Evolutionary conservation across 495 filamentous ascomycete species (phyloP).

Genomic region (Penicillium cataractarum): DNA sequence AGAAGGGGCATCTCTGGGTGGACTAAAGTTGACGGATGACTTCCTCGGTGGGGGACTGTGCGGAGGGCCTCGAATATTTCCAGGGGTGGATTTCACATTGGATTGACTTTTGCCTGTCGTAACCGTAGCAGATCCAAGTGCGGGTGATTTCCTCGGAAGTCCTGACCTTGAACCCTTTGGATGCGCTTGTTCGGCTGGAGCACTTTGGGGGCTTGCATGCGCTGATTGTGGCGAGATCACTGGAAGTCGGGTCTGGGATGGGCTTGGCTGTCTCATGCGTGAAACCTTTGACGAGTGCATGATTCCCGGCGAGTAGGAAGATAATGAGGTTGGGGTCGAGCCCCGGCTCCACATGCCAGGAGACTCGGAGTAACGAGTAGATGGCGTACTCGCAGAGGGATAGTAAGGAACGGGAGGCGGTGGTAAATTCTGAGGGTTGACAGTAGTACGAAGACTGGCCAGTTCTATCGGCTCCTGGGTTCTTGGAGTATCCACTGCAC

Average conservation of each 20-base stretch:
- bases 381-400: constrained; percentile 78
- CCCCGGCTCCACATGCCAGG: constrained; percentile 86
- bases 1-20: constrained; percentile 23
- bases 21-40: constrained; percentile 59
- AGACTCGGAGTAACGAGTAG: constrained; percentile 92
- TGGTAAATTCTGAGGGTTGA: constrained; percentile 61
- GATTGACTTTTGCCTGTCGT: neutral
- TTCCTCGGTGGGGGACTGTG: constrained; percentile 66
- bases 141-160: constrained; percentile 27
- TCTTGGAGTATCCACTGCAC: constrained; percentile 22
- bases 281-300: constrained; percentile 61
- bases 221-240: constrained; percentile 49
- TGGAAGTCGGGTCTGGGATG: constrained; percentile 67
- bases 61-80: constrained; percentile 42
- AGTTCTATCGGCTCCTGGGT: constrained; percentile 43
- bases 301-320: constrained; percentile 90
- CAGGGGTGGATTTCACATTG: neutral
- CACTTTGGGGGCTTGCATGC: constrained; percentile 60
- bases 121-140: neutral
- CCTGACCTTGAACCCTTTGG: constrained; percentile 61
- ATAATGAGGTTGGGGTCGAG: constrained; percentile 93
- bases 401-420: constrained; percentile 68
- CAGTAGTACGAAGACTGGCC: constrained; percentile 47
- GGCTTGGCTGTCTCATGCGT: constrained; percentile 65
- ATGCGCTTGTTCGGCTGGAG: constrained; percentile 65